These are phyloP conservation scores for Wickerhamomyces bovis DNA, from an alignment of 805 yeast species.

Conservation along the genomic window DNA sequence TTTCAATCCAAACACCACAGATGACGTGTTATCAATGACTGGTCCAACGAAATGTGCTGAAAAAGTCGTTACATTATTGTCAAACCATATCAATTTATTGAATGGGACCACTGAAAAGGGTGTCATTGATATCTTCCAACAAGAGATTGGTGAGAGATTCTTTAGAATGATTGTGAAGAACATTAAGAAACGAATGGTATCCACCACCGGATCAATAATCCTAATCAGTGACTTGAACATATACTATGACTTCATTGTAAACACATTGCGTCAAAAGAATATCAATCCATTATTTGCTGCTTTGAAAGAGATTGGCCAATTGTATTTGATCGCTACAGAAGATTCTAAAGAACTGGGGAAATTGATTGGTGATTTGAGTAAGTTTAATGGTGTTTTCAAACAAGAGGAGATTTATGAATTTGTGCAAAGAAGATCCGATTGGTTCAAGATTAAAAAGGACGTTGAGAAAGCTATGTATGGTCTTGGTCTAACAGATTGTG, in stretches of 20 bases:
- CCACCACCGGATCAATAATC: slow-evolving; percentile 76
- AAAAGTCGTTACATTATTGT: slow-evolving; percentile 54
- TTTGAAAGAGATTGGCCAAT: slow-evolving; percentile 76
- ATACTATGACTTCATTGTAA: slow-evolving; percentile 66
- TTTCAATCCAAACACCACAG: slow-evolving; percentile 43
- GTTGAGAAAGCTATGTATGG: slow-evolving; percentile 97
- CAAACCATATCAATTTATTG: slow-evolving; percentile 65
- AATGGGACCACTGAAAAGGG: slow-evolving; percentile 82
- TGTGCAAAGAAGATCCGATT: slow-evolving; percentile 81
- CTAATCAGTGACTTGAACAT: slow-evolving; percentile 77
- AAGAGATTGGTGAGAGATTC: slow-evolving; percentile 86
- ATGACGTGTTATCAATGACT: slow-evolving; percentile 21
- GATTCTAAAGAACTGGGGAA: slow-evolving; percentile 83
- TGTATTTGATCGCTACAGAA: slow-evolving; percentile 63
- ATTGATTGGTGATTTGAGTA: slow-evolving; percentile 72
- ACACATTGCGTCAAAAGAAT: slow-evolving; percentile 52
- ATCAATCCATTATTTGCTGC: slow-evolving; percentile 74
- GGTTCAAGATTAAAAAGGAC: slow-evolving; percentile 67
- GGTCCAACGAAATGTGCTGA: slow-evolving; percentile 62
- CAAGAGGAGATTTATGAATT: slow-evolving; percentile 95
- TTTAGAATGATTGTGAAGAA: slow-evolving; percentile 71
- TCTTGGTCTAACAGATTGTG: slow-evolving; percentile 73
- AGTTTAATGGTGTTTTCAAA: slow-evolving; percentile 82
- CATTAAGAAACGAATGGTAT: slow-evolving; percentile 65
- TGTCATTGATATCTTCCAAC: slow-evolving; percentile 87